Evolutionary conservation across 2,329 filamentous ascomycete genomes (phyloP).

Genomic region (Colletotrichum paranaense): DNA sequence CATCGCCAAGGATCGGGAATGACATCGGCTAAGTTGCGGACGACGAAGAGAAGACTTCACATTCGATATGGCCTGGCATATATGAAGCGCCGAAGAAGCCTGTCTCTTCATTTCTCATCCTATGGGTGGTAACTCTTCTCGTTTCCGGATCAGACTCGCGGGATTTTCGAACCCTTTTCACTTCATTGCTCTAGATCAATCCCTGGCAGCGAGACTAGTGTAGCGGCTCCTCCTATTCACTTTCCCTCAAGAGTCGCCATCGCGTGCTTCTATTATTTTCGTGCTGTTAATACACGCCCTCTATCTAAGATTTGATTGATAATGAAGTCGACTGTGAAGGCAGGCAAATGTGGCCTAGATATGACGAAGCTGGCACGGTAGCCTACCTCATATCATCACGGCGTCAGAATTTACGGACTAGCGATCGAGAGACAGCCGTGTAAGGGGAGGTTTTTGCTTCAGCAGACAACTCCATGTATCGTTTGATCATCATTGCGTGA

Average conservation of each 20-base stretch:
- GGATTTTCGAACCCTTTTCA: too few relatives aligned
- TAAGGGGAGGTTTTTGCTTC: not conserved
- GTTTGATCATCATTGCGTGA: not conserved
- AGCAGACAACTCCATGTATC: too few relatives aligned
- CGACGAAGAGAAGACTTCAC: not conserved
- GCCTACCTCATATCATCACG: not conserved
- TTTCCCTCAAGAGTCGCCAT: constrained; percentile 56
- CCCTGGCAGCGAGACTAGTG: not conserved
- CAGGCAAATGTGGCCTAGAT: not conserved
- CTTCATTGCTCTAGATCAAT: too few relatives aligned
- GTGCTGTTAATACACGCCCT: not conserved
- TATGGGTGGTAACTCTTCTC: too few relatives aligned
- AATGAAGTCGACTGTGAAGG: not conserved
- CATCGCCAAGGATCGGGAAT: not conserved
- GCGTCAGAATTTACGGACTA: constrained; percentile 59
- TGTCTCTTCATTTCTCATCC: not conserved
- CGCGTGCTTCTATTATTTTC: constrained; percentile 42
- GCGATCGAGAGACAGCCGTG: constrained; percentile 55
- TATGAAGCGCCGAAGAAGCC: too few relatives aligned
- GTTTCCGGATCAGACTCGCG: too few relatives aligned
- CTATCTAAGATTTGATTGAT: constrained; percentile 27
- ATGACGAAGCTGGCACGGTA: too few relatives aligned
- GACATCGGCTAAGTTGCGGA: not conserved
- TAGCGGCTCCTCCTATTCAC: not conserved
- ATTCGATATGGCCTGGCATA: not conserved